Percentiles rank a stretch among this genome's conserved stretches.
These are phyloP conservation scores for Bacidia gigantensis DNA, from an alignment of 495 filamentous ascomycete species.

Conservation along the genomic window DNA sequence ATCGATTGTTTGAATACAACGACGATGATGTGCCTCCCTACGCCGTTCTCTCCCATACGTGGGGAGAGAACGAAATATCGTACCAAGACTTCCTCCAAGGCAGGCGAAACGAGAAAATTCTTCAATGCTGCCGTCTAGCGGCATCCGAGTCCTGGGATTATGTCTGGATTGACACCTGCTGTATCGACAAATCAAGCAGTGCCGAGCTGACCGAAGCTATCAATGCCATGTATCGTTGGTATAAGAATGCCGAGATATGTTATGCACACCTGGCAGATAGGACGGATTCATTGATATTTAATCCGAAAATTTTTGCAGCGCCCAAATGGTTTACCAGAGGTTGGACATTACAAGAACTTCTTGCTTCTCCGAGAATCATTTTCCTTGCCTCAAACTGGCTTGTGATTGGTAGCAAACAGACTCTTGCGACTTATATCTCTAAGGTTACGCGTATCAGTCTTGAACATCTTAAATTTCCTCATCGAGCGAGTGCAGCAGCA, in stretches of 20 bases:
- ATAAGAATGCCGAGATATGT: constrained; percentile 17
- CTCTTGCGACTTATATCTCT: constrained; percentile 8
- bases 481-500: constrained; percentile 19
- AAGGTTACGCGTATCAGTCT: constrained; percentile 15
- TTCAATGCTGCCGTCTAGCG: background rate
- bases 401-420: constrained; percentile 16
- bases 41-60: constrained; percentile 27
- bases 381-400: constrained; percentile 19
- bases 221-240: constrained; percentile 25
- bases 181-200: constrained; percentile 10
- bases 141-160: background rate
- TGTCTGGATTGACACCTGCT: constrained; percentile 12
- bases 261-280: constrained; percentile 24
- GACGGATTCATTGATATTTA: too few species aligned
- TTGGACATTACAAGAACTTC: constrained; percentile 30
- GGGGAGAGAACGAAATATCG: constrained; percentile 23
- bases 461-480: background rate
- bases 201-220: constrained; percentile 18
- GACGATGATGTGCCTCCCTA: constrained; percentile 20
- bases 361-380: constrained; percentile 18
- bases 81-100: constrained; percentile 18
- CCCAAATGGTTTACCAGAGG: constrained; percentile 27
- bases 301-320: too few species aligned
- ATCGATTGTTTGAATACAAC: background rate
- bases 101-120: background rate